These are phyloP conservation scores for Corylus avellana DNA, from an alignment of 306 rosid species.

Conservation along the genomic window DNA sequence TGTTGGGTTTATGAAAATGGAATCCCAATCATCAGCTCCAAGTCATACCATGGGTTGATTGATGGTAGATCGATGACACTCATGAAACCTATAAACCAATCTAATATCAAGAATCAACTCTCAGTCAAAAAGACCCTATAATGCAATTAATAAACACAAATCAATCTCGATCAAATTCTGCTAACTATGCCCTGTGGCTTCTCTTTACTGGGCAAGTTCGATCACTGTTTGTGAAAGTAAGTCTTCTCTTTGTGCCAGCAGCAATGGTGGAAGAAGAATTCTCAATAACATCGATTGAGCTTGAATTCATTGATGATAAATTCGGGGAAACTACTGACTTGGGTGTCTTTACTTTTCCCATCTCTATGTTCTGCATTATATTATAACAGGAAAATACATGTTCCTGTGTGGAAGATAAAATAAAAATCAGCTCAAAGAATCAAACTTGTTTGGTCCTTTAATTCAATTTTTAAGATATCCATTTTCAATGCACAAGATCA, in stretches of 20 bases:
- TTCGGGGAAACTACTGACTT: slow-evolving; percentile 30
- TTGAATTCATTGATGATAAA: slow-evolving; percentile 41
- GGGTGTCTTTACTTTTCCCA: slow-evolving; percentile 54
- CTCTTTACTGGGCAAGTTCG: slow-evolving; percentile 44
- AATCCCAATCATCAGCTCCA: slow-evolving; percentile 67
- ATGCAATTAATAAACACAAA: slow-evolving; percentile 53
- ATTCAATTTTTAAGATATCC: neutral
- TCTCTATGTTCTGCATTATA: slow-evolving; percentile 56
- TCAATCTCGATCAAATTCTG: slow-evolving; percentile 33
- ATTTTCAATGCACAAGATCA: neutral
- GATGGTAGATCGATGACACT: slow-evolving; percentile 41
- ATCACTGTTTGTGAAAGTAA: slow-evolving; percentile 52
- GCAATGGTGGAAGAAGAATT: slow-evolving; percentile 39
- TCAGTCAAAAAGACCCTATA: slow-evolving; percentile 39
- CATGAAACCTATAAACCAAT: slow-evolving; percentile 49
- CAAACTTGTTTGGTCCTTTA: slow-evolving; percentile 2
- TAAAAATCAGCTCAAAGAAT: slow-evolving; percentile 16
- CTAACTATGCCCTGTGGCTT: slow-evolving; percentile 43
- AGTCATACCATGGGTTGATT: slow-evolving; percentile 42
- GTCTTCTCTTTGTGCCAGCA: slow-evolving; percentile 73
- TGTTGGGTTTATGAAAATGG: slow-evolving; percentile 57
- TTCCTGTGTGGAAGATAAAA: slow-evolving; percentile 55
- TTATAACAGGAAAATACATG: slow-evolving; percentile 59
- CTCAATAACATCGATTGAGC: slow-evolving; percentile 49
- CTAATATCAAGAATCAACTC: slow-evolving; percentile 37